A percentile compares a stretch with the other conserved stretches of the same genome.
Evolutionary conservation across 495 filamentous ascomycete genomes (phyloP).

Genomic region (Penicillium lagena): DNA sequence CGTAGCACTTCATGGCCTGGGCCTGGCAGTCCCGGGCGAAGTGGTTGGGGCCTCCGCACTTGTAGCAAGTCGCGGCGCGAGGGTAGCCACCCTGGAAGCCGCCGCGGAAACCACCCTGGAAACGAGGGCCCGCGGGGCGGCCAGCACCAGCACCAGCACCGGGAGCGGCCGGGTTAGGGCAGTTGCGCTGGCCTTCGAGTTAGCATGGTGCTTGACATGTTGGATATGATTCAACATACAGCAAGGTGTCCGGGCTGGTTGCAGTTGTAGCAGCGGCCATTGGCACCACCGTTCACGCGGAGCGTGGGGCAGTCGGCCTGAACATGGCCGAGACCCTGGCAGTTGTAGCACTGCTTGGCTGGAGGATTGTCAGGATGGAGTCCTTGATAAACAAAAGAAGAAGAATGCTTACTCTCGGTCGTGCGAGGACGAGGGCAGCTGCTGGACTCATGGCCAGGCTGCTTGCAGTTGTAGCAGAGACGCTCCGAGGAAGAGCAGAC

Average conservation of each 20-base stretch:
- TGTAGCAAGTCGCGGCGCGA: conserved; percentile 94
- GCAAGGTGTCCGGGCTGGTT: conserved; percentile 87
- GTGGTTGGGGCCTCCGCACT: conserved; percentile 98
- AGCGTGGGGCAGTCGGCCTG: conserved; percentile 98
- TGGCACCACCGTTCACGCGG: conserved; percentile 75
- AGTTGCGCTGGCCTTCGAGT: conserved; percentile 59
- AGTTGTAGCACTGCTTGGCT: conserved; percentile 99
- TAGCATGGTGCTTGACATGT: neutral
- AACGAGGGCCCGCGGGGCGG: conserved; percentile 53
- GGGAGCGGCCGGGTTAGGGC: conserved; percentile 61
- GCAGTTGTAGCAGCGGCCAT: conserved; percentile 93
- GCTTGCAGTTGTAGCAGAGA: conserved; percentile 99
- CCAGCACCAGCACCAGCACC: conserved; percentile 46
- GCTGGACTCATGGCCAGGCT: conserved; percentile 95
- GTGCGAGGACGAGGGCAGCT: conserved; percentile 92
- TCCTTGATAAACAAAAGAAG: conserved; percentile 3
- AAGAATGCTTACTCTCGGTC: conserved; percentile 67
- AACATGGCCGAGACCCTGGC: conserved; percentile 96
- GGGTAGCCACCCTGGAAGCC: conserved; percentile 59
- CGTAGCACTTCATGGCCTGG: conserved; percentile 99
- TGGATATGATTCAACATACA: conserved; percentile 33
- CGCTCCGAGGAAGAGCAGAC: conserved; percentile 94
- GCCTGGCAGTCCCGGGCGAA: conserved; percentile 98
- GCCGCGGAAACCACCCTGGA: conserved; percentile 46
- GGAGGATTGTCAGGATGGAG: conserved; percentile 15